These are phyloP conservation scores for Castanospermum australe DNA, from an alignment of 306 rosid species.

Conservation along the genomic window DNA sequence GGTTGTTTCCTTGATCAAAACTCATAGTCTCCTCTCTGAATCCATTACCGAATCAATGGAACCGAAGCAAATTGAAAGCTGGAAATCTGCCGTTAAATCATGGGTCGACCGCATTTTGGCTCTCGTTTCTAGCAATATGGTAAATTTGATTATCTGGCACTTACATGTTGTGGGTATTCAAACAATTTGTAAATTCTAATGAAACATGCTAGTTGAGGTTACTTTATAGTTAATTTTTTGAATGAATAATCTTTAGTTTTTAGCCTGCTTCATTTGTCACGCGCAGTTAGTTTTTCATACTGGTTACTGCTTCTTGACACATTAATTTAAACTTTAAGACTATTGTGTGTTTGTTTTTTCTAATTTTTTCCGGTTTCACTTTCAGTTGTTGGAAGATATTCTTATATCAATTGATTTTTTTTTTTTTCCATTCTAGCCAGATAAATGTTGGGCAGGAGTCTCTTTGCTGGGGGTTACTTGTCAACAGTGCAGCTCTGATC, in stretches of 20 bases:
- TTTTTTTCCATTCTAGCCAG: slow-evolving; percentile 64
- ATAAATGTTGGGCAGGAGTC: slow-evolving; percentile 91
- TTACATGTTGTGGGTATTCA: no score
- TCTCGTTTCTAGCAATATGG: slow-evolving; percentile 56
- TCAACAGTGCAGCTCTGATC: slow-evolving; percentile 68
- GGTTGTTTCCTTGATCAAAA: slow-evolving; percentile 50
- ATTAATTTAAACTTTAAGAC: background rate
- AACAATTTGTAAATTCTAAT: background rate
- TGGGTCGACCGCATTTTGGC: slow-evolving; percentile 63
- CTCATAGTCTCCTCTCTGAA: slow-evolving; percentile 67
- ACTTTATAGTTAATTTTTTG: background rate
- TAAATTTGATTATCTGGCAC: slow-evolving; percentile 21
- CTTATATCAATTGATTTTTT: no score
- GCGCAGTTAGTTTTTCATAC: background rate
- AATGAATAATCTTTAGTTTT: background rate
- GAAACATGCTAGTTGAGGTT: background rate
- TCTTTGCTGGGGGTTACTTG: slow-evolving; percentile 81
- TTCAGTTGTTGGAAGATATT: background rate
- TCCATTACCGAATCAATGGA: slow-evolving; percentile 26
- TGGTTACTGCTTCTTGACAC: background rate
- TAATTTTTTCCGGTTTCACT: background rate
- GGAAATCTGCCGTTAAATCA: slow-evolving; percentile 71
- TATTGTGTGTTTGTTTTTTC: background rate
- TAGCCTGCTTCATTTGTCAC: background rate
- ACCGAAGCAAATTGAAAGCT: slow-evolving; percentile 38